phyloP scores from a whole-genome alignment of 1,284 basidiomycete genomes.

The Ustilago nuda region DNA sequence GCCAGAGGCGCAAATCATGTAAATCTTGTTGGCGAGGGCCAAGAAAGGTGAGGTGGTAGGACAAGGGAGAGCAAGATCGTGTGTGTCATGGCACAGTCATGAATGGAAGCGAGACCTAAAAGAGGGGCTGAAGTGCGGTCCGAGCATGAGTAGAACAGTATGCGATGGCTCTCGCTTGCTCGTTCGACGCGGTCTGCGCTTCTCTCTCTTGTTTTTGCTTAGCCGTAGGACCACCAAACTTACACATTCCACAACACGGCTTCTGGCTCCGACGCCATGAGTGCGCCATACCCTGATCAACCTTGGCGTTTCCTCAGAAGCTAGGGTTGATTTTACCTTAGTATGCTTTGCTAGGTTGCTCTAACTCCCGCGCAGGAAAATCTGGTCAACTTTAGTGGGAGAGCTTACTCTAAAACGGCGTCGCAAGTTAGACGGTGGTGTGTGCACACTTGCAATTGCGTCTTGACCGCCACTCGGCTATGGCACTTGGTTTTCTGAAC shows the following conservation, averaged over 20 bases:
- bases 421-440: background rate
- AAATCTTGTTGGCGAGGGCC: conserved; percentile 4
- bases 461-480: conserved; percentile 2
- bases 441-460: background rate
- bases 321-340: background rate
- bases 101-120: background rate
- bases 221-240: background rate
- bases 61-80: background rate
- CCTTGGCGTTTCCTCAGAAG: background rate
- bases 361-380: background rate
- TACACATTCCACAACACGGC: background rate
- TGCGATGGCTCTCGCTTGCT: conserved; percentile 4
- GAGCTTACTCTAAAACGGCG: background rate
- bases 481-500: background rate
- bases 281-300: background rate
- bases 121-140: background rate
- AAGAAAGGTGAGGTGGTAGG: background rate
- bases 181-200: background rate
- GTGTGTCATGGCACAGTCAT: conserved; percentile 3
- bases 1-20: background rate
- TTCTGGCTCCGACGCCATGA: too few species aligned
- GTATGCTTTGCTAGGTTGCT: background rate
- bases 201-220: background rate
- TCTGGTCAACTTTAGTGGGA: background rate
- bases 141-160: conserved; percentile 6